phyloP scores from a whole-genome alignment of 1,139 yeast species.

The Lodderomyces theae region DNA sequence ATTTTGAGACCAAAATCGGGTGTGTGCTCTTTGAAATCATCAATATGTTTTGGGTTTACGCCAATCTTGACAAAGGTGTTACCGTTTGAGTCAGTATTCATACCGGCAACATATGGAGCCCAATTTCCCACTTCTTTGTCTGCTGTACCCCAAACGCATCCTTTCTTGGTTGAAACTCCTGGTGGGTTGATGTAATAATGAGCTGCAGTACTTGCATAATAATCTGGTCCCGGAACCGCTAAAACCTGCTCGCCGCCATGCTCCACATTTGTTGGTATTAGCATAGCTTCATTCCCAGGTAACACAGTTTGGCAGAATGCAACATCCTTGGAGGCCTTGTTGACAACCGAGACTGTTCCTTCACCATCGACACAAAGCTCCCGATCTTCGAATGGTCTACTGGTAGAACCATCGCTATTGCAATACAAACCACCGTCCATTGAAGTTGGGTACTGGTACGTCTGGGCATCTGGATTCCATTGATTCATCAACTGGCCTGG shows the following conservation, averaged over 20 bases:
- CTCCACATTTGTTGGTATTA: slow-evolving; percentile 72
- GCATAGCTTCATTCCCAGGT: slow-evolving; percentile 93
- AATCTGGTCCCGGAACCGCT: slow-evolving; percentile 82
- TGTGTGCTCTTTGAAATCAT: slow-evolving; percentile 49
- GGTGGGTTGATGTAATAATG: slow-evolving; percentile 87
- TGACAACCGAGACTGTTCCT: slow-evolving; percentile 64
- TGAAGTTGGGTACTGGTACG: slow-evolving; percentile 66
- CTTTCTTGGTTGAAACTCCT: slow-evolving; percentile 73
- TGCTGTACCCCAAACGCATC: slow-evolving; percentile 80
- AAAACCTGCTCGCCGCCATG: slow-evolving; percentile 45
- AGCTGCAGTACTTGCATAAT: slow-evolving; percentile 76
- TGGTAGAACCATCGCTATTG: slow-evolving; percentile 62
- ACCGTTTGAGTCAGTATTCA: slow-evolving; percentile 67
- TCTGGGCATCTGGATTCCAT: slow-evolving; percentile 63
- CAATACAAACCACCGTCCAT: slow-evolving; percentile 82
- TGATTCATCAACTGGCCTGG: slow-evolving; percentile 81
- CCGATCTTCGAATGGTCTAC: slow-evolving; percentile 57
- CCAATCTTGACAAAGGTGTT: slow-evolving; percentile 80
- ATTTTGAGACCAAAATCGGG: slow-evolving; percentile 75
- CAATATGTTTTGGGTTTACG: slow-evolving; percentile 85
- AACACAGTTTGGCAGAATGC: slow-evolving; percentile 91
- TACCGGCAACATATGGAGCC: slow-evolving; percentile 93
- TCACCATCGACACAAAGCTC: slow-evolving; percentile 74
- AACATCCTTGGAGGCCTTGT: slow-evolving; percentile 53
- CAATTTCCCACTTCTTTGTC: slow-evolving; percentile 77